A percentile compares a stretch with the other conserved stretches of the same genome.
Evolutionary conservation across 169 alveolate species (phyloP).

Genomic region (Babesia ovis): DNA sequence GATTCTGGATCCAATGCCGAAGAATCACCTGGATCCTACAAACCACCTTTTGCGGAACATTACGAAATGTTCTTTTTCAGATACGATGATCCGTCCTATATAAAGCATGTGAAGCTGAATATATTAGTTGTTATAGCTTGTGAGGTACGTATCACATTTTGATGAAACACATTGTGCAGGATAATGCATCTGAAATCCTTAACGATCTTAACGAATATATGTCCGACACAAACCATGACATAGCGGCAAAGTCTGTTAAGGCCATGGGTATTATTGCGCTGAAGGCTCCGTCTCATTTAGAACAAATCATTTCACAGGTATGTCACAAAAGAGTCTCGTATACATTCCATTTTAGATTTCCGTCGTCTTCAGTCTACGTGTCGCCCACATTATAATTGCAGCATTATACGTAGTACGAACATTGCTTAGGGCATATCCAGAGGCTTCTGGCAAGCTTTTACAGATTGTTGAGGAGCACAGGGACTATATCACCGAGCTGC

Average conservation of each 20-base stretch:
- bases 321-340: conserved; percentile 67
- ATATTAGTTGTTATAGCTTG: conserved; percentile 78
- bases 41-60: conserved; percentile 71
- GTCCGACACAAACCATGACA: conserved; percentile 90
- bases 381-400: conserved; percentile 35
- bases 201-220: conserved; percentile 92
- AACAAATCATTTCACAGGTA: conserved; percentile 79
- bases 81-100: conserved; percentile 84
- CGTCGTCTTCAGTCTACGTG: conserved; percentile 30
- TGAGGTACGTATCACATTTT: conserved; percentile 58
- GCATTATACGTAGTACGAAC: conserved; percentile 35
- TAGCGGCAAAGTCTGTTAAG: conserved; percentile 88
- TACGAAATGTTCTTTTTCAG: conserved; percentile 78
- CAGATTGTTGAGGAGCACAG: conserved; percentile 47
- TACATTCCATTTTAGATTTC: conserved; percentile 66
- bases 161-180: conserved; percentile 42
- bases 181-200: conserved; percentile 82
- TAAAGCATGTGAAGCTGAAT: conserved; percentile 79
- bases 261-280: conserved; percentile 89
- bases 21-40: conserved; percentile 1
- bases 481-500: conserved; percentile 24
- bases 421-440: conserved; percentile 46
- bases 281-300: conserved; percentile 82
- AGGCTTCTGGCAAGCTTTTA: conserved; percentile 15
- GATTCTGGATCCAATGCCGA: background rate